Evolutionary conservation across 2,329 filamentous ascomycete species (phyloP).

Genomic region (Xylariaceae sp.): DNA sequence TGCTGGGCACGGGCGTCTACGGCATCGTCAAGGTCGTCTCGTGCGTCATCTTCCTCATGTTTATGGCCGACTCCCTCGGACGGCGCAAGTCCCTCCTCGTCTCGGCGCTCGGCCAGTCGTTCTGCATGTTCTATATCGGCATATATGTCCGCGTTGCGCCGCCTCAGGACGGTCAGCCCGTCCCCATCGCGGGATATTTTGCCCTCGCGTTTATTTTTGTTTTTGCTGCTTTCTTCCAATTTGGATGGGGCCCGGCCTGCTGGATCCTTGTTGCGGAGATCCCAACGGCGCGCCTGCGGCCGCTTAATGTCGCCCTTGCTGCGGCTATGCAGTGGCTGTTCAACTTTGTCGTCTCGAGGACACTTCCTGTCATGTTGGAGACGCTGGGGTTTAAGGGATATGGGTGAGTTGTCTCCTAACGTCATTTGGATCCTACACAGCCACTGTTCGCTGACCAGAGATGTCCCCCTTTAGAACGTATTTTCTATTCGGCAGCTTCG

Average conservation of each 20-base stretch:
- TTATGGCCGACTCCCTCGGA: conserved; percentile 56
- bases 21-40: conserved; percentile 58
- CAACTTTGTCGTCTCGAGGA: conserved; percentile 59
- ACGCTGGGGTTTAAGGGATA: conserved; percentile 35
- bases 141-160: conserved; percentile 57
- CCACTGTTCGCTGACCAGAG: not conserved
- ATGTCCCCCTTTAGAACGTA: conserved; percentile 39
- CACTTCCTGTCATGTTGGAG: conserved; percentile 60
- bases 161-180: conserved; percentile 42
- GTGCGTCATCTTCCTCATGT: conserved; percentile 52
- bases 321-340: conserved; percentile 61
- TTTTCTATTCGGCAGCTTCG: conserved; percentile 59
- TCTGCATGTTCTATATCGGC: conserved; percentile 61
- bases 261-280: conserved; percentile 63
- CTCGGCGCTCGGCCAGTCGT: conserved; percentile 54
- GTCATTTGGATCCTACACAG: not conserved
- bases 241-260: conserved; percentile 60
- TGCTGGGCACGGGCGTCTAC: conserved; percentile 60
- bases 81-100: conserved; percentile 50
- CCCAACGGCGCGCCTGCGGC: conserved; percentile 49
- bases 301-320: conserved; percentile 52
- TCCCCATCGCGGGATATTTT: conserved; percentile 58
- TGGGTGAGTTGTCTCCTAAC: conserved; percentile 31
- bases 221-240: conserved; percentile 62
- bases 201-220: conserved; percentile 63